Evolutionary conservation across 169 alveolate species (phyloP).

Genomic region (Eimeria sp.): DNA sequence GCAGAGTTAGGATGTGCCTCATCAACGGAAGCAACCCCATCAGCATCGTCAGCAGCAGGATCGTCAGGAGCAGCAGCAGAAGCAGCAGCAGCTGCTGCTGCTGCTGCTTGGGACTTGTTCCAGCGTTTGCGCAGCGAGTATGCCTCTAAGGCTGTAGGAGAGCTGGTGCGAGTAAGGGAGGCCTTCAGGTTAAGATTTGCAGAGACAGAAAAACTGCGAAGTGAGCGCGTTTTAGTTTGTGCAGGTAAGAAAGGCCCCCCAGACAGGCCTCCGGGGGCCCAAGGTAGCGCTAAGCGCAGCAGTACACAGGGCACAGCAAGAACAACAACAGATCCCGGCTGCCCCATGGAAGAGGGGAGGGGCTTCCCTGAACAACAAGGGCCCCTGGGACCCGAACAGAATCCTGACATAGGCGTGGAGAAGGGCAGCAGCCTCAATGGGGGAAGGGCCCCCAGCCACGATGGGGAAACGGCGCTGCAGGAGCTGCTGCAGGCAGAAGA

Average conservation of each 20-base stretch:
- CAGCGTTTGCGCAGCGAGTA: slow-evolving; percentile 43
- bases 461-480: background rate
- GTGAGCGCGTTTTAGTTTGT: background rate
- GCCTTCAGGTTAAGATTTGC: background rate
- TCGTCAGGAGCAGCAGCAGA: background rate
- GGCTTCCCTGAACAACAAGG: background rate
- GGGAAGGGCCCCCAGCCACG: no score
- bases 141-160: slow-evolving; percentile 58
- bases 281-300: background rate
- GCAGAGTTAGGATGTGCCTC: background rate
- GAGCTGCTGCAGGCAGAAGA: background rate
- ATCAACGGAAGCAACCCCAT: background rate
- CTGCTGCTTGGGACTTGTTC: slow-evolving; percentile 47
- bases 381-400: background rate
- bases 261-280: background rate
- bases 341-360: background rate
- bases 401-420: background rate
- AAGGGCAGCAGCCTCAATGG: no score
- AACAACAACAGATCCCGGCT: background rate
- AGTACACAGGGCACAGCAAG: background rate
- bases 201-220: slow-evolving; percentile 39
- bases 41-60: slow-evolving; percentile 53
- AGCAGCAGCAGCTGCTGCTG: slow-evolving; percentile 60
- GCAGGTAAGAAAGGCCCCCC: slow-evolving; percentile 12
- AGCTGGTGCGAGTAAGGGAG: slow-evolving; percentile 16